These are phyloP conservation scores for Xylaria sp. DNA, from an alignment of 2,329 filamentous ascomycete species.

Conservation along the genomic window DNA sequence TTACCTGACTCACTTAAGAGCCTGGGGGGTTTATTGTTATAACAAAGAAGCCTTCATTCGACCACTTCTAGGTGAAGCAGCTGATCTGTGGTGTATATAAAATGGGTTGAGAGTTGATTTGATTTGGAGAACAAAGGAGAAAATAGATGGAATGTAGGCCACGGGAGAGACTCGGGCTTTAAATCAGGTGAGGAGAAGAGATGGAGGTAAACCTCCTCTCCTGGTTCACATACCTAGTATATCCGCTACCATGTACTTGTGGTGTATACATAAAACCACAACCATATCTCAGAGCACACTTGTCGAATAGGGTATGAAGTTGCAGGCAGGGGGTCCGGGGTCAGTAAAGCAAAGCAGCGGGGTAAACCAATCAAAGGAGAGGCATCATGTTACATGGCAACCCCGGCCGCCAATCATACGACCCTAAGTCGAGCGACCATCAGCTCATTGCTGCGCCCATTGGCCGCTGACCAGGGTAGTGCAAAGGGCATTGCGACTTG, in stretches of 20 bases:
- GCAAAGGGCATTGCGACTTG: slow-evolving; percentile 2
- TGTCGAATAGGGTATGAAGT: slow-evolving; percentile 28
- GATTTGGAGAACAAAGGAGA: slow-evolving; percentile 29
- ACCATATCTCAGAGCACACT: slow-evolving; percentile 10
- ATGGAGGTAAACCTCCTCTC: slow-evolving; percentile 20
- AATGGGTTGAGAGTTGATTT: not conserved
- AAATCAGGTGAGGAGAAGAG: slow-evolving; percentile 24
- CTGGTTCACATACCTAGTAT: not conserved
- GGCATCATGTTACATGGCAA: slow-evolving; percentile 41
- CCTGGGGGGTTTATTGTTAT: slow-evolving; percentile 32
- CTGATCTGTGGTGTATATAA: slow-evolving; percentile 22
- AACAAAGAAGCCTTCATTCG: slow-evolving; percentile 35
- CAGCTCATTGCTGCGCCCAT: slow-evolving; percentile 40
- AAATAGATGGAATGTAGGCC: not conserved
- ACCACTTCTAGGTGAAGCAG: slow-evolving; percentile 25
- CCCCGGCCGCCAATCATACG: slow-evolving; percentile 45
- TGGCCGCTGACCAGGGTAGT: slow-evolving; percentile 2
- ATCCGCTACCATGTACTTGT: not conserved
- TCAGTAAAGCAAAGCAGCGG: slow-evolving; percentile 44
- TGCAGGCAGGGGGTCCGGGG: slow-evolving; percentile 35
- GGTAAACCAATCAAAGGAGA: slow-evolving; percentile 47
- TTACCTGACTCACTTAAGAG: slow-evolving; percentile 39
- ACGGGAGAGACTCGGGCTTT: slow-evolving; percentile 26
- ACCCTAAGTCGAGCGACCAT: slow-evolving; percentile 38
- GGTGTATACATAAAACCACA: not conserved